These are phyloP conservation scores for Backusella morwellensis DNA, from an alignment of 192 early-diverging fungal genomes.

Conservation along the genomic window DNA sequence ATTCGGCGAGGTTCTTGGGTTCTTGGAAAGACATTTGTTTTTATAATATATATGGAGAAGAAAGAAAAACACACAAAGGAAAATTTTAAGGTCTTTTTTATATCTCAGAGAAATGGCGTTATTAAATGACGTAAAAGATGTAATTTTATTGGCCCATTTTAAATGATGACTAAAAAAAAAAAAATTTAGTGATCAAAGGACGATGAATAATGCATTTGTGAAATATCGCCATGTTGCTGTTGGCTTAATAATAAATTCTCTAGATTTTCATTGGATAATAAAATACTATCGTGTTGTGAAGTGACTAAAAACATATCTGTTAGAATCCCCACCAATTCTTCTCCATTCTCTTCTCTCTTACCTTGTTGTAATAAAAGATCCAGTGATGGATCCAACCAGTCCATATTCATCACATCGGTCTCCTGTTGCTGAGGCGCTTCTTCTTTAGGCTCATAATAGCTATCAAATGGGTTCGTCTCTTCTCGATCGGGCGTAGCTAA, in stretches of 20 bases:
- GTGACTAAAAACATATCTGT: no score
- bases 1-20: constrained; percentile 28
- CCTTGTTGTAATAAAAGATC: constrained; percentile 12
- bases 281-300: neutral
- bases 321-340: no score
- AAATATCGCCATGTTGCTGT: neutral
- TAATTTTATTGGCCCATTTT: neutral
- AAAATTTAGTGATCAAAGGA: neutral
- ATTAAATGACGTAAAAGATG: neutral
- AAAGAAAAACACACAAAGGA: neutral
- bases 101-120: neutral
- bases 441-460: neutral
- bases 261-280: constrained; percentile 2
- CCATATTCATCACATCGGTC: neutral
- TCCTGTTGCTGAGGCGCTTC: neutral
- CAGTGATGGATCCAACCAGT: constrained; percentile 11
- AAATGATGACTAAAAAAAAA: neutral
- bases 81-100: constrained; percentile 1
- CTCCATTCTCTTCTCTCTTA: neutral
- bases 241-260: neutral
- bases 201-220: neutral
- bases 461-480: constrained; percentile 18
- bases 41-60: neutral
- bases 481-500: constrained; percentile 21
- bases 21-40: constrained; percentile 18